Evolutionary conservation across 208 protist genomes (phyloP), one percentile per base, ranked within the genome.

Genomic region (Borovskyia barvae): DNA sequence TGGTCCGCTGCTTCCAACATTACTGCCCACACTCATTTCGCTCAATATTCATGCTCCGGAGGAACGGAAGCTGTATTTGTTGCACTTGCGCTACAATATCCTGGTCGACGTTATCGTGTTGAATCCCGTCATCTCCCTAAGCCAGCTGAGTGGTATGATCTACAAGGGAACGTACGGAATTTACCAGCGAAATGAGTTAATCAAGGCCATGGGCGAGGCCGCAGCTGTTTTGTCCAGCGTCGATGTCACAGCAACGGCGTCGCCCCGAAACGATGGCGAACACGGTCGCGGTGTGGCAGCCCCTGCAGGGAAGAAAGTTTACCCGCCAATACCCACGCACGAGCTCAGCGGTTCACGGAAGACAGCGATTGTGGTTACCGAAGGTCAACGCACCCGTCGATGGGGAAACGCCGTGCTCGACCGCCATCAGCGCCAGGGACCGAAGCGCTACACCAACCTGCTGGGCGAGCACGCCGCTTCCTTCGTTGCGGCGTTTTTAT

Each of bases 31-130:
- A 3, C 58, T 93, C 0, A 73, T 89, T 36, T 62, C 70, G 32
- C 32, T 89, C 4, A 60, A 19, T 35, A 82, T 93, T 69, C 66
- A 90, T 40, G 80, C 81, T 5, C 83, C 87, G 28, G 75, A 88
- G 20, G 57, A 69, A 26, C 55, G 71, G 39, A 66, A 72, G 33
- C 66, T 74, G n/a, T 51, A 70, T 29, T 62, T 90, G 24, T 30
- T 63, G 35, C 60, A 61, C 2, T 20, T 84, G 4, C 72, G 81
- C 9, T 72, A 81, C 53, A 35, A 57, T 2, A 61, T 68, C 42
- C 8, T 93, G 1, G 76, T 91, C 3, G 50, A 71, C 19, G 43
- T 90, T 4, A 77, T 93, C 33, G 67, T 72, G 22, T 36, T 93
- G 17, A 55, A 63, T 25, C 80, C 87, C 1, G 54, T 75, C 41